Evolutionary conservation across 345 rosid genomes (phyloP).

Genomic region (Populus tremula): DNA sequence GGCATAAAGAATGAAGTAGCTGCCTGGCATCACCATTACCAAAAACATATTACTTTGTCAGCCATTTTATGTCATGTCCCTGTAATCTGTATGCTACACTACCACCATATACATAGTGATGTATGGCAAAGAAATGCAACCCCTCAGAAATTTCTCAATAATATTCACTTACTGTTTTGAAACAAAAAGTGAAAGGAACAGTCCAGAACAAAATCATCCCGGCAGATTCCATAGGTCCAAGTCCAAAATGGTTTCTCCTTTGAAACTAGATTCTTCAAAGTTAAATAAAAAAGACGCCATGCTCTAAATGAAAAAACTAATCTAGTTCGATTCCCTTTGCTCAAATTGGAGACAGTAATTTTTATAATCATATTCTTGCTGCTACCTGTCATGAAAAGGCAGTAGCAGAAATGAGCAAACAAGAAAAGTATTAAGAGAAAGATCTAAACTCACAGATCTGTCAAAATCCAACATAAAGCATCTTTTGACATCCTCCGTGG

Average conservation of each 20-base stretch:
- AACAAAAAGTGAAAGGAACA: background rate
- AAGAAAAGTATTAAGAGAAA: background rate
- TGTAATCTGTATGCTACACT: background rate
- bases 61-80: background rate
- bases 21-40: background rate
- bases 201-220: background rate
- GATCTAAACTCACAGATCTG: constrained; percentile 70
- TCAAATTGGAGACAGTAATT: background rate
- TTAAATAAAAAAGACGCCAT: background rate
- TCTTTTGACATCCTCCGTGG: constrained; percentile 86
- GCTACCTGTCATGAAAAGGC: background rate
- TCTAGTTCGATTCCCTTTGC: background rate
- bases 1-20: background rate
- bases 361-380: background rate
- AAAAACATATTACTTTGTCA: background rate
- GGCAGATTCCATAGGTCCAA: background rate
- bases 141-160: background rate
- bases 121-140: background rate
- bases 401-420: background rate
- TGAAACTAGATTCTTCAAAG: background rate
- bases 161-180: background rate
- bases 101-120: background rate
- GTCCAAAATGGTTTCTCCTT: background rate
- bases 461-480: constrained; percentile 98
- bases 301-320: background rate